phyloP scores from a whole-genome alignment of 148 eudicot genomes.

The Selenicereus undatus region DNA sequence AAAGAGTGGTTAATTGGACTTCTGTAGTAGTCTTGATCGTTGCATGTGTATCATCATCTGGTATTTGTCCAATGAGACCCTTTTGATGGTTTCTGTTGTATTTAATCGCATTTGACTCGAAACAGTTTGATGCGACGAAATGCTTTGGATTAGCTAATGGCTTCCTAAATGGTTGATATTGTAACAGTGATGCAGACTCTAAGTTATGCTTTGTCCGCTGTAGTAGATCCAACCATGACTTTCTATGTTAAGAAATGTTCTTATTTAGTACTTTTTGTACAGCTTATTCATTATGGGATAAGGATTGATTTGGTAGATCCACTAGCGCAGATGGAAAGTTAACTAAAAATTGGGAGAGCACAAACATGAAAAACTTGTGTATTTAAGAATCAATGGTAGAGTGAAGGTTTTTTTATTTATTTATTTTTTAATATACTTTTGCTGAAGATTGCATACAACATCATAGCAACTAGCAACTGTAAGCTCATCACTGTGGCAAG shows the following conservation, averaged over 20 bases:
- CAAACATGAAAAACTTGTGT: neutral
- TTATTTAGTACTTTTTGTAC: neutral
- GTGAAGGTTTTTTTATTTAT: no score
- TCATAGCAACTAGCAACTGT: neutral
- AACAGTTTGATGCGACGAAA: neutral
- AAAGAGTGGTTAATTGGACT: neutral
- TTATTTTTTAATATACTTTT: neutral
- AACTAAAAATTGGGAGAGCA: neutral
- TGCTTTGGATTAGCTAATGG: neutral
- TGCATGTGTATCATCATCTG: neutral
- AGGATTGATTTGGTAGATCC: neutral
- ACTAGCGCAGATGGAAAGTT: neutral
- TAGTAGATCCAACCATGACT: neutral
- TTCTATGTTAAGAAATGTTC: neutral
- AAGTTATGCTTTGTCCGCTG: neutral
- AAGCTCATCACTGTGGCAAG: neutral
- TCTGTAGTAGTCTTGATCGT: neutral
- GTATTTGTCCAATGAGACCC: neutral
- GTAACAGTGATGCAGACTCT: neutral
- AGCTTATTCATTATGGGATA: neutral
- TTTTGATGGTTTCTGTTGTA: neutral
- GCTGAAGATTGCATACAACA: neutral
- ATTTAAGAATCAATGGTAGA: neutral
- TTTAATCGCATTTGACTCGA: neutral
- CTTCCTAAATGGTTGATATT: neutral